These are phyloP conservation scores for Lecanicillium sp. DNA, from an alignment of 2,329 filamentous ascomycete species.

Conservation along the genomic window DNA sequence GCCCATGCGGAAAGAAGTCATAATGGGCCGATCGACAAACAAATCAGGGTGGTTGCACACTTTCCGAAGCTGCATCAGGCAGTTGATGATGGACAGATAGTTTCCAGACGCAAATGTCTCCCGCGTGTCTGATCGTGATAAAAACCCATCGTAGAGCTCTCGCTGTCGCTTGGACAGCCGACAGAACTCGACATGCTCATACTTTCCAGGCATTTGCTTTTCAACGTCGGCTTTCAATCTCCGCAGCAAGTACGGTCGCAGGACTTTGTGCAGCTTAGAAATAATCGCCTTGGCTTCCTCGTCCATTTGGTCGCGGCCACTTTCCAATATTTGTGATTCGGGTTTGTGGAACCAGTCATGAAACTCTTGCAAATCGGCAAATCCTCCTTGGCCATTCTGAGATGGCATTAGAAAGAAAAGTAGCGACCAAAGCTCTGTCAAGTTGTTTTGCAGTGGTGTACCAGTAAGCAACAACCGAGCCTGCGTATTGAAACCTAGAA, in stretches of 20 bases:
- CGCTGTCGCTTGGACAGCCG: constrained; percentile 90
- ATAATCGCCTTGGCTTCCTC: constrained; percentile 90
- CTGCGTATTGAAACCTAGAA: constrained; percentile 87
- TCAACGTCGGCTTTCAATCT: constrained; percentile 94
- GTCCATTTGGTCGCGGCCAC: constrained; percentile 87
- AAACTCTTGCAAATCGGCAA: constrained; percentile 92
- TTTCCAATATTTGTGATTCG: constrained; percentile 92
- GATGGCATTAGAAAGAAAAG: constrained; percentile 95
- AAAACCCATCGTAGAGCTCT: constrained; percentile 92
- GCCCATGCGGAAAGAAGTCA: constrained; percentile 91
- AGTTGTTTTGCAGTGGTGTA: constrained; percentile 92
- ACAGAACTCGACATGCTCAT: constrained; percentile 94
- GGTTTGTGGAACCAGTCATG: constrained; percentile 94
- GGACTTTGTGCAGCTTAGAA: constrained; percentile 84
- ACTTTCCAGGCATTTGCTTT: constrained; percentile 98
- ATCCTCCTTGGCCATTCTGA: constrained; percentile 77
- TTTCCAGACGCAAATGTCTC: constrained; percentile 87
- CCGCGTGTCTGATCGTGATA: constrained; percentile 82
- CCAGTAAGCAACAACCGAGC: constrained; percentile 84
- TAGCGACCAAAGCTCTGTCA: constrained; percentile 94
- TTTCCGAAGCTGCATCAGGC: constrained; percentile 92
- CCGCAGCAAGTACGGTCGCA: constrained; percentile 84
- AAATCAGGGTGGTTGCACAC: constrained; percentile 98
- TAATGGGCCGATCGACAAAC: constrained; percentile 91
- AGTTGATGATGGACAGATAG: constrained; percentile 97